phyloP scores from a whole-genome alignment of 768 basidiomycete species.

The Zangia roseola region DNA sequence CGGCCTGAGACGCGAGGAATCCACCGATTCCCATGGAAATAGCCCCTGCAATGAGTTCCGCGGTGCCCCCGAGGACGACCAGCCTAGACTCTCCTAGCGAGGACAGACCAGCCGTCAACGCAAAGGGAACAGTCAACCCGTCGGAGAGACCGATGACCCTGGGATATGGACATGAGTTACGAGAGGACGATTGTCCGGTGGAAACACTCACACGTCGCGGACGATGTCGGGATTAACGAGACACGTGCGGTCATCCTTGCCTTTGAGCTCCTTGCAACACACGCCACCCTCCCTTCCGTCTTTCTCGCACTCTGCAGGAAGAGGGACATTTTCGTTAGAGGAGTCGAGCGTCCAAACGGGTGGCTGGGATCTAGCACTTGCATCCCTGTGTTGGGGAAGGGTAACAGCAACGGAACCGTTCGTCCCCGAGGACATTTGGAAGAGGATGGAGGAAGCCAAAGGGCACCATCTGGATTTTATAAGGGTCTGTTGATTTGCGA shows the following conservation, averaged over 20 bases:
- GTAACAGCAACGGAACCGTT: slow-evolving; percentile 15
- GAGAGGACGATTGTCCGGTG: not conserved
- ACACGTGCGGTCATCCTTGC: slow-evolving; percentile 66
- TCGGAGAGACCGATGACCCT: slow-evolving; percentile 91
- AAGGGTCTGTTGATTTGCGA: not conserved
- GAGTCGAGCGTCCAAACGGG: slow-evolving; percentile 67
- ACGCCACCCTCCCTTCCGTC: slow-evolving; percentile 57
- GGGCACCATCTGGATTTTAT: slow-evolving; percentile 6
- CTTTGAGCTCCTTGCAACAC: slow-evolving; percentile 88
- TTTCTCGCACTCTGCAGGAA: slow-evolving; percentile 57
- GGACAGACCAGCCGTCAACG: slow-evolving; percentile 84
- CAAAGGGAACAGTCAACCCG: slow-evolving; percentile 90
- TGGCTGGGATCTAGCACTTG: slow-evolving; percentile 33
- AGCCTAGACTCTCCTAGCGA: slow-evolving; percentile 85
- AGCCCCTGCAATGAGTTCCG: slow-evolving; percentile 94
- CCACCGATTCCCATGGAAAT: slow-evolving; percentile 99
- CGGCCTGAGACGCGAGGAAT: no score
- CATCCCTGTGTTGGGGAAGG: slow-evolving; percentile 18
- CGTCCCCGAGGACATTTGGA: slow-evolving; percentile 19
- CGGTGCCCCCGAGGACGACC: slow-evolving; percentile 93
- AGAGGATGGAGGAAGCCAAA: not conserved
- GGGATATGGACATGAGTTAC: slow-evolving; percentile 6
- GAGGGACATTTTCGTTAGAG: slow-evolving; percentile 42
- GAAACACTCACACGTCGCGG: slow-evolving; percentile 69
- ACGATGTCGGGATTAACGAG: slow-evolving; percentile 86